Base-by-base conservation (phyloP, 805 yeast species). In the Candida insectalens region DNA sequence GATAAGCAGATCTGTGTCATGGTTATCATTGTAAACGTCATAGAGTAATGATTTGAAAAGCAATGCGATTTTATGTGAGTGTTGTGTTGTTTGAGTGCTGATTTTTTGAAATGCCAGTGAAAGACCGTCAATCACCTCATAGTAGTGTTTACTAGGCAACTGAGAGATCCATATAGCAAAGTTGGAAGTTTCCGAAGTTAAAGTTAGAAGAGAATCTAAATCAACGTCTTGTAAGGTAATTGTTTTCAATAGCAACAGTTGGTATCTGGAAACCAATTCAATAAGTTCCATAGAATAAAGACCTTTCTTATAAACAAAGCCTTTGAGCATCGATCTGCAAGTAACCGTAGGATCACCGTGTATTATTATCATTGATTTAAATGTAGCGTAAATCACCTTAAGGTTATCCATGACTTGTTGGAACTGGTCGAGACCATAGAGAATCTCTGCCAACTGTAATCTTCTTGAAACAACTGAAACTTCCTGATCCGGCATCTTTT, bases 271-370 rank as follows among this genome's bases (percentile, higher is more conserved):
- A 9, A 27, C 14, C 18, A 17, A 7, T 14, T 7, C 5, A 6
- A 17, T 19, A 9, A 14, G 10, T 5, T 27, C 30, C 17, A 8
- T 6, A 14, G 30, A 27, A 27, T 27, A 27, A 19, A 27, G 19
- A 16, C n/a, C 12, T 14, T 14, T 14, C 19, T 16, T 13, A n/a
- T 27, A 27, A 8, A 8, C 7, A 27, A 27, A 27, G 9, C 30
- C 30, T 27, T 27, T 14, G 19, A 27, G 14, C 30, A 27, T 27
- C 12, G 30, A 6, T n/a, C 14, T n/a, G 14, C 27, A 25, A 8
- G 9, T 9, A 10, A 21, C 14, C 7, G 27, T n/a, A n/a, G n/a
- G n/a, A n/a, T n/a, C n/a, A n/a, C n/a, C n/a, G n/a, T n/a, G n/a
- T n/a, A n/a, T n/a, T n/a, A n/a, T n/a, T n/a, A n/a, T n/a, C n/a